Evolutionary conservation across 371 early-diverging fungal genomes (phyloP), one percentile per base, ranked within the genome.

Genomic region (Choanephora cucurbitarum): DNA sequence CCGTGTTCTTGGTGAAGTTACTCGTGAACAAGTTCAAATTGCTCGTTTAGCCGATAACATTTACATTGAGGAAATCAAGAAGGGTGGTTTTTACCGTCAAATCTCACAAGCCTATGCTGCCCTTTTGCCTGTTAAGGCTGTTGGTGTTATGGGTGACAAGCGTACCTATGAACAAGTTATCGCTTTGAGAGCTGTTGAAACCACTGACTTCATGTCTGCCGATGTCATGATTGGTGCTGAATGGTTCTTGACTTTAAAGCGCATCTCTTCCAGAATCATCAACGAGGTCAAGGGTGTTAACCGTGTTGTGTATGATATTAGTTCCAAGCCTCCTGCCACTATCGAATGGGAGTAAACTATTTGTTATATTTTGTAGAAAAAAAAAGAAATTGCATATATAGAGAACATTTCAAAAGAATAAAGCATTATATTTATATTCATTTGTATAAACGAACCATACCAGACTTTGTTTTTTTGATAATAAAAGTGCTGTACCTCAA

Each of bases 61-160:
- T 63, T 96, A 92, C 79, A 96, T 98, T 72, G 94, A 94, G 64
- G 98, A 98, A 75, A 96, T 98, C 80, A 95, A 95, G 82, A 91
- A 91, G 81, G 94, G 92, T 22, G 95, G 95, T 9, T 83, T 91
- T 44, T 98, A 98, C 77, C 89, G 94, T 62, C 86, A 94, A 74
- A 98, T 96, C 64, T 90, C 96, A 42, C 98, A 98, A 80, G 98
- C 98, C 21, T 98, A 95, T 70, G 96, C 97, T 56, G 97, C 95
- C 2, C 79, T 98, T 37, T 77, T 98, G 54, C 96, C 96, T 21
- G 87, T 98, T 51, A 88, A 91, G 73, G 91, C 96, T 49, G 98
- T 98, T 44, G 98, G 98, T 62, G 98, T 98, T 50, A 98, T 96
- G 98, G 98, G 98, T 62, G 98, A 98, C 73, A 87, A 90, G 82